phyloP scores from a whole-genome alignment of 192 early-diverging fungal species.

The Umbelopsis sp. region DNA sequence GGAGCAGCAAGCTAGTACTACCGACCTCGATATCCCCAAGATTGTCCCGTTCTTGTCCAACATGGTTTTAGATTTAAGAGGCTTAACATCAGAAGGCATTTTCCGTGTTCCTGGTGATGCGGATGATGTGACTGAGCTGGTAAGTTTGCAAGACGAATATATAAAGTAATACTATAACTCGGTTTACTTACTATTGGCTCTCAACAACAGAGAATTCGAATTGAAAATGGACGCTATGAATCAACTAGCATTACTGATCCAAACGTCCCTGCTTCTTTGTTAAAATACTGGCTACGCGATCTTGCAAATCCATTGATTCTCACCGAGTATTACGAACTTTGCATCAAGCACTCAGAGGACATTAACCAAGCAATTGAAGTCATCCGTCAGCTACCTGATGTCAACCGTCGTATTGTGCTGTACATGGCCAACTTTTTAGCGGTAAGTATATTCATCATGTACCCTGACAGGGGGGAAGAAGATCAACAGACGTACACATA shows the following conservation, averaged over 20 bases:
- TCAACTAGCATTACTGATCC: slow-evolving; percentile 75
- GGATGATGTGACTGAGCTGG: slow-evolving; percentile 77
- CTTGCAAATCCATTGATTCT: slow-evolving; percentile 90
- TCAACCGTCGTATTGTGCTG: slow-evolving; percentile 70
- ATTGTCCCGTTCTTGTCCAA: slow-evolving; percentile 82
- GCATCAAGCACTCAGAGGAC: slow-evolving; percentile 68
- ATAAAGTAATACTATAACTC: background rate
- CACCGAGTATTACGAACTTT: slow-evolving; percentile 72
- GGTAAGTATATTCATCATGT: slow-evolving; percentile 39
- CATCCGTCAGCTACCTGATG: slow-evolving; percentile 50
- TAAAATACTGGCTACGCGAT: slow-evolving; percentile 95
- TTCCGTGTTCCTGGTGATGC: slow-evolving; percentile 95
- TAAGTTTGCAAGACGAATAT: slow-evolving; percentile 30
- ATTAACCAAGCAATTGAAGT: slow-evolving; percentile 53
- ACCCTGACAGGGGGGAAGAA: background rate
- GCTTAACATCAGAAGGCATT: slow-evolving; percentile 86
- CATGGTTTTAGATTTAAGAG: slow-evolving; percentile 74
- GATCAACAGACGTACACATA: too few species aligned
- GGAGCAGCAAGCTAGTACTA: slow-evolving; percentile 52
- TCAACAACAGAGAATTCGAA: slow-evolving; percentile 61
- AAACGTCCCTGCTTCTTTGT: slow-evolving; percentile 86
- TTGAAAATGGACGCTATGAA: slow-evolving; percentile 84
- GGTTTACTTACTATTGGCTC: background rate
- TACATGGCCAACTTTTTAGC: slow-evolving; percentile 86
- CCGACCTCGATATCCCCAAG: slow-evolving; percentile 68